Base-by-base conservation (phyloP, 2,329 filamentous ascomycete species). In the Cercospora sp. region DNA sequence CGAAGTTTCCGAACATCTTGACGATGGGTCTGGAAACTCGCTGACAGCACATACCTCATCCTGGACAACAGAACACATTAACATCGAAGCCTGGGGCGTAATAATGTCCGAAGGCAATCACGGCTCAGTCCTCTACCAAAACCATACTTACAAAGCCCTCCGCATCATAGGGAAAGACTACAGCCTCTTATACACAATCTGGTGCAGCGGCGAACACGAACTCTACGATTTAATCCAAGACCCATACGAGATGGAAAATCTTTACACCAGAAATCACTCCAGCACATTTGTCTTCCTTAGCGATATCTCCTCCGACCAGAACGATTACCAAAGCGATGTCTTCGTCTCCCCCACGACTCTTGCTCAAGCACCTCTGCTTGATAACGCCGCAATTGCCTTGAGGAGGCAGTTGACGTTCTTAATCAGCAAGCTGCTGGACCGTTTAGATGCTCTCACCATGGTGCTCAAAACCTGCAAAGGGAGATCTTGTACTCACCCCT, bases 201-300 rank as follows among this genome's bases (percentile, higher is more conserved):
- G 89, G 89, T 91, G 90, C 74, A 89, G 80, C 13, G 87, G 87
- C 62, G 88, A 90, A 57, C 85, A 87, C 65, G 89, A 91, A 75
- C 82, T 90, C 2, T 91, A 91, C 74, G 84, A 91, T 33, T 63
- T 77, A 48, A 16, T 69, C 18, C 48, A 45, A n/a, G 73, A 76
- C 53, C 70, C 72, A 0, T 72, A 75, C 62, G 65, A 75, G 63
- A 73, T 68, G 63, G 45, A 69, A 8, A 75, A 76, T 55, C 45
- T 75, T 12, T 65, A 68, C 20, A 18, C 36, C 6, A 20, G 18
- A n/a, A 31, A 23, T 23, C 20, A 66, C 13, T 23, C 16, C 30
- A 31, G 31, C 31, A 61, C 42, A 2, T 26, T 36, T 10, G 12
- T 60, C 20, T 2, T 39, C 1, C 5, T 62, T 3, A 6, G 10